Base-by-base conservation (phyloP, 2,329 filamentous ascomycete species). In the Acephala macrosclerotiorum region DNA sequence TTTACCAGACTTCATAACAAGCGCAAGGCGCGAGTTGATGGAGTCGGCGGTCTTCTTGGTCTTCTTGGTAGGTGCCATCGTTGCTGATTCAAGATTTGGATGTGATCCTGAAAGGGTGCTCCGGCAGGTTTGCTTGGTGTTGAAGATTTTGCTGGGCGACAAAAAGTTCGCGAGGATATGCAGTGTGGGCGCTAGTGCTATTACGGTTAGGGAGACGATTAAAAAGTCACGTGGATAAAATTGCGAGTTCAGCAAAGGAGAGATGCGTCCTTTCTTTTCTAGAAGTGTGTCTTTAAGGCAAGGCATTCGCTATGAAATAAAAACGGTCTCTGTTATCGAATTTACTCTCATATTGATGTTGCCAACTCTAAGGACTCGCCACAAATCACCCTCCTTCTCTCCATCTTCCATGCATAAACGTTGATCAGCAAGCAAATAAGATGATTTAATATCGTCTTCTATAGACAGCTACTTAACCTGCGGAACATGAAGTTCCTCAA, bases 41-140 rank as follows among this genome's bases (percentile, higher is more conserved):
- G 84, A 89, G 85, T 94, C 91, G 79, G 91, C 89, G 83, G 93
- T 90, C 86, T 94, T 96, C 89, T 92, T 95, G 82, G 81, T 85
- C 84, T 92, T 92, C 87, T 90, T 90, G 16, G 65, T 70, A 66
- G 75, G 74, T 69, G 75, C 74, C 74, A 76, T 77, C 84, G 80
- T 83, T 80, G 80, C 79, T 78, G 76, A 75, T 72, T 33, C 74
- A 74, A 75, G 74, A 74, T 70, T 70, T 47, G 61, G 45, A 12
- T 42, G 53, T 68, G 65, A 70, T 73, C 70, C 71, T 73, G 69
- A 71, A 62, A 64, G 61, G 63, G 68, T 73, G 78, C 77, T 80
- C 77, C 79, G 77, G 78, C 75, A 61, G 66, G 33, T 64, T 35
- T 63, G 56, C 58, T 49, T 60, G 58, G 51, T 53, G 61, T 47